phyloP scores from a whole-genome alignment of 1,139 yeast genomes.

The Pneumocystis sp. region DNA sequence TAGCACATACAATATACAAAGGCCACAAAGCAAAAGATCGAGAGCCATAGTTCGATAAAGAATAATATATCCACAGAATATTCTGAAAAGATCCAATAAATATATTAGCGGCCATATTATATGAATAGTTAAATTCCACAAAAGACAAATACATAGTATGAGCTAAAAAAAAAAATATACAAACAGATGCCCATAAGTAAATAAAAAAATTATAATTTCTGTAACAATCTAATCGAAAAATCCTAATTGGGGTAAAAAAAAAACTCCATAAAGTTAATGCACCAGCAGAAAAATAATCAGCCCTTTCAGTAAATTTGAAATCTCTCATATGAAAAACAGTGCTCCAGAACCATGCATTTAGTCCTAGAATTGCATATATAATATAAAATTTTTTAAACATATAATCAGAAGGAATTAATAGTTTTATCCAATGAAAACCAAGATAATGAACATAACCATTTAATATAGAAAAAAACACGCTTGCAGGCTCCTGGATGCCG shows the following conservation, averaged over 20 bases:
- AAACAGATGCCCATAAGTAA: constrained; percentile 28
- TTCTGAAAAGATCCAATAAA: constrained; percentile 65
- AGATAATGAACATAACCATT: constrained; percentile 61
- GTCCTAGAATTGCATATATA: constrained; percentile 44
- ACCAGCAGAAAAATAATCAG: constrained; percentile 90
- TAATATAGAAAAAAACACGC: constrained; percentile 66
- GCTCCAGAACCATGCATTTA: constrained; percentile 79
- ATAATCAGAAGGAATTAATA: constrained; percentile 17
- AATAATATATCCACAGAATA: constrained; percentile 32
- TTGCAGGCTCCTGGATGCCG: constrained; percentile 73
- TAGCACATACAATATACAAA: constrained; percentile 34
- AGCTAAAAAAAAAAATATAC: constrained; percentile 37
- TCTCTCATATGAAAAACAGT: constrained; percentile 82
- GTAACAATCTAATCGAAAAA: constrained; percentile 39
- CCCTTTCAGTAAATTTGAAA: constrained; percentile 56
- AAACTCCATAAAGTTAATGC: constrained; percentile 69
- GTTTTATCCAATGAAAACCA: constrained; percentile 30
- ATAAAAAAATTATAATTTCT: constrained; percentile 22
- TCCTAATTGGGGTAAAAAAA: constrained; percentile 48
- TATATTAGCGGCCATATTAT: constrained; percentile 86
- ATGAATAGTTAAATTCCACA: constrained; percentile 75
- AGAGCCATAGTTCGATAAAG: constrained; percentile 17
- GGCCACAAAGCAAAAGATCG: constrained; percentile 37
- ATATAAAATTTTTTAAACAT: constrained; percentile 31
- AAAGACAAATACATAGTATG: constrained; percentile 54